phyloP scores from a whole-genome alignment of 139 green algal species.

The Micractinium sp. region DNA sequence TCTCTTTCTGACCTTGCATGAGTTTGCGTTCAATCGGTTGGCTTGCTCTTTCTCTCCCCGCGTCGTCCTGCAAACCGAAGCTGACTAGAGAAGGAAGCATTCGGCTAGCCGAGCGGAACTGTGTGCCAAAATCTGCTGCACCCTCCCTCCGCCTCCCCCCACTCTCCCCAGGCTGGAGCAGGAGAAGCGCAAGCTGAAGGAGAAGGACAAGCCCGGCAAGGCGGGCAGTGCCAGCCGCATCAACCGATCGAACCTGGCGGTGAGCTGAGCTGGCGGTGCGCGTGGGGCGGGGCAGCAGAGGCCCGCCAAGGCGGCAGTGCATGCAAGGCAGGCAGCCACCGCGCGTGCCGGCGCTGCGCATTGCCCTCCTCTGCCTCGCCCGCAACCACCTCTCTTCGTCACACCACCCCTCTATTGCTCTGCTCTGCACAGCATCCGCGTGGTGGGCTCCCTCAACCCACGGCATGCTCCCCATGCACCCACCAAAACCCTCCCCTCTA shows the following conservation, averaged over 20 bases:
- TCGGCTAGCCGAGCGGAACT: not conserved
- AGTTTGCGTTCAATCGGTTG: too few species aligned
- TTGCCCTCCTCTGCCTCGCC: too few species aligned
- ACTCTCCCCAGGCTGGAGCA: slow-evolving; percentile 47
- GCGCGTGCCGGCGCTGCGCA: too few species aligned
- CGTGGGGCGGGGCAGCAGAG: not conserved
- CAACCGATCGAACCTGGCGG: slow-evolving; percentile 21
- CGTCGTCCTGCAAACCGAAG: too few species aligned
- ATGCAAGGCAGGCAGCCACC: not conserved
- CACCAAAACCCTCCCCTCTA: not conserved
- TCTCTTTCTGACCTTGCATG: too few species aligned
- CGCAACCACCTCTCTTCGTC: too few species aligned
- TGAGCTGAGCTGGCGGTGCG: not conserved
- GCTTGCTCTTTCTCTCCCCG: too few species aligned
- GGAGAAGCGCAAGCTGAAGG: slow-evolving; percentile 48
- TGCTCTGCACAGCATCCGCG: too few species aligned
- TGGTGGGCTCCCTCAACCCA: too few species aligned
- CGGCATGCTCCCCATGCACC: too few species aligned
- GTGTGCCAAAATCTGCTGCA: not conserved
- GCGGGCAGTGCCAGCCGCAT: slow-evolving; percentile 1
- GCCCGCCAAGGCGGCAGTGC: not conserved
- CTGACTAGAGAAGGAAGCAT: too few species aligned
- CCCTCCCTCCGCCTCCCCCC: not conserved
- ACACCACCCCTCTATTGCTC: too few species aligned
- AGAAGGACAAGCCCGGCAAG: slow-evolving; percentile 38